Base-by-base conservation (phyloP, 2,329 filamentous ascomycete genomes). In the Samsoniella hepiali region DNA sequence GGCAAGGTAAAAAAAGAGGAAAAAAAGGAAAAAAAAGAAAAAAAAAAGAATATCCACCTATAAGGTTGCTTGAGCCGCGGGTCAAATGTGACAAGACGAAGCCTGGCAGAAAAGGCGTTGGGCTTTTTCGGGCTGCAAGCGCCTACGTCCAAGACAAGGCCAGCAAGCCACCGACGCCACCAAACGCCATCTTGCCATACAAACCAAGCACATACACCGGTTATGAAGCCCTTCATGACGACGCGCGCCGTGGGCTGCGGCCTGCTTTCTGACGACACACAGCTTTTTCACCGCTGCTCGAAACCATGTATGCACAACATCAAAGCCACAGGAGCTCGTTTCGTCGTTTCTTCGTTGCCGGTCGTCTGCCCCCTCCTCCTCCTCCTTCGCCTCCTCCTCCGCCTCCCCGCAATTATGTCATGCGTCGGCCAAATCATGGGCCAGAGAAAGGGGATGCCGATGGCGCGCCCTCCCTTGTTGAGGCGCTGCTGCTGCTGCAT, bases 361-460 rank as follows among this genome's bases (percentile, higher is more conserved):
- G 22, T 22, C 22, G 22, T 22, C 22, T 22, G 22, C 22, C 22
- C 22, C 22, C 22, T 22, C 22, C 22, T 22, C 22, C 22, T 22
- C 22, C 22, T 22, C 22, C 22, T 22, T 22, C 22, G 22, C 22
- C 22, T 22, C 22, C 22, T 22, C 22, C 42, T 54, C 22, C 32
- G 7, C 10, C 3, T 34, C 55, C 55, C 55, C 55, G 55, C 55
- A 58, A 58, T 58, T 58, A 58, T 58, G 55, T 32, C 55, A 58
- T 58, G 55, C 54, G 40, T 45, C 54, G 22, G 9, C 31, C 17
- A 17, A 15, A 8, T 38, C 54, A 32, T 10, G 40, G 11, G 15
- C n/a, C 9, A 10, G 1, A n/a, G 40, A 8, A 55, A 49, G 1
- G 22, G 22, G n/a, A 36, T 42, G 27, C 13, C 15, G 22, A 55